Evolutionary conservation across 441 rosid genomes (phyloP), one percentile per base, ranked within the genome.

Genomic region (Populus hybrid): DNA sequence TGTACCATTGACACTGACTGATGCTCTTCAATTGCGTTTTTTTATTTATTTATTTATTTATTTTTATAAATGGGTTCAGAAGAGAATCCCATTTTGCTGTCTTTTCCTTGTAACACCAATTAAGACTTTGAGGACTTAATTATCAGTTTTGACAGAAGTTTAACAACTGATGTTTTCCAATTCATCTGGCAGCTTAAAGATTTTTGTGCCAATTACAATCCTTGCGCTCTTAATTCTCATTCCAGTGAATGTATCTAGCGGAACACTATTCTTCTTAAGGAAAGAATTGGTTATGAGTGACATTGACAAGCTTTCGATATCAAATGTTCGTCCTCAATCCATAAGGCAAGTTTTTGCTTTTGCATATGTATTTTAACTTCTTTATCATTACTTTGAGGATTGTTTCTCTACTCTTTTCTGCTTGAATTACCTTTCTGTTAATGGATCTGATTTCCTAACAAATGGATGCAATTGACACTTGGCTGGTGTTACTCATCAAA

Each of bases 171-270:
- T 63, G 72, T 61, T 74, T 76, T 81, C 63, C 67, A 59, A 70
- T 78, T 78, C 35, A 54, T 85, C 40, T 87, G 81, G 74, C 94
- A 96, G 99, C 72, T 79, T 96, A 73, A 96, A 91, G 93, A 92
- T 96, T 78, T 96, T 96, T 85, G 85, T 84, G 57, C 99, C 98
- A 9, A 83, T 88, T 21, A 87, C 98, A 30, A 36, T 96, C 18
- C 76, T 96, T 81, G 98, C 95, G 10, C 90, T 96, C 42, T 86
- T 85, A 73, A 87, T 96, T 76, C 95, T 96, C 40, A 88, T 96
- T 82, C 99, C 99, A 35, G 99, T 96, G 80, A 96, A 94, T 83
- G 92, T 91, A 73, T 94, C 99, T 63, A 91, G 93, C 85, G 98
- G 97, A 66, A 92, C 97, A n/a, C 78, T 97, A 40, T 91, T 85